These are phyloP conservation scores for Pyrus hybrid DNA, from an alignment of 331 rosid genomes.

Conservation along the genomic window DNA sequence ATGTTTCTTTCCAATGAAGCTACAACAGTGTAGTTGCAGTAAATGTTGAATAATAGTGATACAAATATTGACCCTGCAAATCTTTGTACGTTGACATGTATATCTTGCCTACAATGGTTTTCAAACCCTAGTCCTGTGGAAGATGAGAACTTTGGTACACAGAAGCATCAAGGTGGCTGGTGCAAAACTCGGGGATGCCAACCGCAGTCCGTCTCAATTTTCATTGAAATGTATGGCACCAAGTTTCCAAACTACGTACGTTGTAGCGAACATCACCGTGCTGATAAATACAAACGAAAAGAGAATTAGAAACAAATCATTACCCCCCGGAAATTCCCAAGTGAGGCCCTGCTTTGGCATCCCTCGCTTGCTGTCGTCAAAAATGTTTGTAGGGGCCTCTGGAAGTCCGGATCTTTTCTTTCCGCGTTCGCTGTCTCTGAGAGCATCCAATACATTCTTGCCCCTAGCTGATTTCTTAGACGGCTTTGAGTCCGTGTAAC, in stretches of 20 bases:
- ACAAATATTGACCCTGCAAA: slow-evolving; percentile 8
- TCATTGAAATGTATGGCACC: slow-evolving; percentile 98
- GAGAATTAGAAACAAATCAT: slow-evolving; percentile 50
- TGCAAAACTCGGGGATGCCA: slow-evolving; percentile 3
- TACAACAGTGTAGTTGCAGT: background rate
- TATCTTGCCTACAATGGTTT: slow-evolving; percentile 14
- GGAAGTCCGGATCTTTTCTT: slow-evolving; percentile 81
- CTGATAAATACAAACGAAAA: slow-evolving; percentile 80
- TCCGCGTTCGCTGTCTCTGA: slow-evolving; percentile 67
- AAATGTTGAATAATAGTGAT: slow-evolving; percentile 2
- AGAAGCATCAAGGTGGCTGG: slow-evolving; percentile 19
- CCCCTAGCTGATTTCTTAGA: slow-evolving; percentile 55
- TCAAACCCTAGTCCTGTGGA: background rate
- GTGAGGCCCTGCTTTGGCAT: slow-evolving; percentile 63
- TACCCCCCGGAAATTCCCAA: slow-evolving; percentile 73
- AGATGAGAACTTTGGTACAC: background rate
- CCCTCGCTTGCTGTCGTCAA: slow-evolving; percentile 87
- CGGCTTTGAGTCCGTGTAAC: slow-evolving; percentile 46
- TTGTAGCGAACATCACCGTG: slow-evolving; percentile 86
- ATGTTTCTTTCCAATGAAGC: slow-evolving; percentile 1
- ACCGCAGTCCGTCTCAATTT: slow-evolving; percentile 33
- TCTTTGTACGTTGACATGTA: slow-evolving; percentile 24
- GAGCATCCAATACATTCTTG: slow-evolving; percentile 68
- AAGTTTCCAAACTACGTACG: slow-evolving; percentile 88
- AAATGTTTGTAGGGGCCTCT: slow-evolving; percentile 78